Evolutionary conservation across 192 early-diverging fungal genomes (phyloP).

Genomic region (Radiomyces spectabilis): DNA sequence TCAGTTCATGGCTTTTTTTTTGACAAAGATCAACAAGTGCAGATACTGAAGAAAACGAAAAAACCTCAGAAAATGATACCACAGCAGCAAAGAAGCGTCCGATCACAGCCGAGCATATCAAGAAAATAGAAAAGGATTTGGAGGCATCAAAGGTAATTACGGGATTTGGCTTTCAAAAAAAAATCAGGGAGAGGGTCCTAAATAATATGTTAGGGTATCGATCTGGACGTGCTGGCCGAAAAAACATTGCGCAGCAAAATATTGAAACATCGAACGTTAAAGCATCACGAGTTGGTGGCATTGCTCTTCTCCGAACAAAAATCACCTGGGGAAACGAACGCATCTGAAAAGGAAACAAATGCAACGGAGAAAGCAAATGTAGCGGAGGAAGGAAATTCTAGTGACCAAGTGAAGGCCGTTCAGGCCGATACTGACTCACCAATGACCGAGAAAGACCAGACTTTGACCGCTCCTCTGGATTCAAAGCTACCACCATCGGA

Average conservation of each 20-base stretch:
- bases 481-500: no score
- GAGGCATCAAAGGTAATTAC: slow-evolving; percentile 16
- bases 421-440: no score
- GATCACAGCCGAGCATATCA: no score
- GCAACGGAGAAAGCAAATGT: background rate
- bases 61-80: background rate
- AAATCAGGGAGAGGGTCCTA: no score
- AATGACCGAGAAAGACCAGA: no score
- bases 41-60: background rate
- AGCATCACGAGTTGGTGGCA: background rate
- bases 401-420: no score
- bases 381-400: no score
- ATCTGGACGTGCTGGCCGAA: slow-evolving; percentile 7
- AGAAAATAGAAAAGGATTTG: slow-evolving; percentile 13
- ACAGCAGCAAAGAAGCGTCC: slow-evolving; percentile 10
- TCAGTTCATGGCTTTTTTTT: no score
- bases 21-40: no score
- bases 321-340: slow-evolving; percentile 1
- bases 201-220: slow-evolving; percentile 8
- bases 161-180: no score
- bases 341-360: background rate
- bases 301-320: no score
- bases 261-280: background rate
- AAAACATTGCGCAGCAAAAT: slow-evolving; percentile 9
- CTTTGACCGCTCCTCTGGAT: no score